A percentile compares a stretch with the other conserved stretches of the same genome.
These are phyloP conservation scores for Albugo laibachii DNA, from an alignment of 352 stramenopile genomes.

Conservation along the genomic window DNA sequence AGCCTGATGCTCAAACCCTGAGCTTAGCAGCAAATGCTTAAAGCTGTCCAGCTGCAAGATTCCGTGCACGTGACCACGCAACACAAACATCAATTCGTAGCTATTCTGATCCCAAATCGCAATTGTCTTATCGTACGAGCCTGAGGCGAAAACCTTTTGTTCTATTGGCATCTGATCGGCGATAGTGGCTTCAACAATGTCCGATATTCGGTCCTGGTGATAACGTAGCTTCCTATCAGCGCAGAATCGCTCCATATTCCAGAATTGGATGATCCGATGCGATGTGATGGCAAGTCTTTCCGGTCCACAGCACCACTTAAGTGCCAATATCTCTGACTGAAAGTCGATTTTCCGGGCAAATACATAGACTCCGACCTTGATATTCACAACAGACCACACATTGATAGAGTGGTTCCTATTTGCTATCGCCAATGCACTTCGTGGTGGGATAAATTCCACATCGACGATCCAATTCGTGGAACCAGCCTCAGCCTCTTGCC, in stretches of 20 bases:
- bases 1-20: slow-evolving; percentile 63
- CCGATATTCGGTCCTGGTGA: slow-evolving; percentile 29
- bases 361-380: slow-evolving; percentile 31
- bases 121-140: slow-evolving; percentile 61
- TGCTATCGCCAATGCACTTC: slow-evolving; percentile 30
- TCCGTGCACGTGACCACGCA: slow-evolving; percentile 37
- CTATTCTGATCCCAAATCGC: slow-evolving; percentile 40
- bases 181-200: slow-evolving; percentile 26
- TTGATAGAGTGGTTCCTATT: slow-evolving; percentile 33
- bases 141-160: slow-evolving; percentile 26
- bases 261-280: slow-evolving; percentile 24
- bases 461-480: slow-evolving; percentile 17
- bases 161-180: slow-evolving; percentile 7
- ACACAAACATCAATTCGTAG: slow-evolving; percentile 23
- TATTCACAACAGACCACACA: slow-evolving; percentile 48
- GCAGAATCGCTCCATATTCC: slow-evolving; percentile 33
- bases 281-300: slow-evolving; percentile 16
- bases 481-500: too few relatives aligned
- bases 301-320: slow-evolving; percentile 35
- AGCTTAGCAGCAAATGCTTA: slow-evolving; percentile 36
- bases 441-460: slow-evolving; percentile 25
- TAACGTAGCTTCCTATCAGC: slow-evolving; percentile 11
- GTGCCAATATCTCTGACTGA: slow-evolving; percentile 20
- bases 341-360: slow-evolving; percentile 34
- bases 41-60: slow-evolving; percentile 41